These are phyloP conservation scores for Trapa incisa DNA, from an alignment of 345 rosid genomes.

Conservation along the genomic window DNA sequence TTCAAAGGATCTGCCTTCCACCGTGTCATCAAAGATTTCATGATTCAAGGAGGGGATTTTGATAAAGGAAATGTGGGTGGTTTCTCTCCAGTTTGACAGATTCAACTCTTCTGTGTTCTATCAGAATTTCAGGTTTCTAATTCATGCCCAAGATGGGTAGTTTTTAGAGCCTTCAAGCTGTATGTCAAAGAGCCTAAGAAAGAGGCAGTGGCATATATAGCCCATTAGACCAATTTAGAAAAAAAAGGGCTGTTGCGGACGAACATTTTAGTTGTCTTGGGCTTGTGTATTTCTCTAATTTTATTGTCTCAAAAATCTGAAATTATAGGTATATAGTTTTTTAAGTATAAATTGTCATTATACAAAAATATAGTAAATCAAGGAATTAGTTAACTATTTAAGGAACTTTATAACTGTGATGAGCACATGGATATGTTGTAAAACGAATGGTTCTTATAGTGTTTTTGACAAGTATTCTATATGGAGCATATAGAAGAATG, in stretches of 20 bases:
- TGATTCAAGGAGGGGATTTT: constrained; percentile 99
- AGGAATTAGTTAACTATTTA: neutral
- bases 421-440: neutral
- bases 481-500: neutral
- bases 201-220: neutral
- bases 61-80: constrained; percentile 87
- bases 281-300: neutral
- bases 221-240: neutral
- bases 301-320: neutral
- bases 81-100: neutral
- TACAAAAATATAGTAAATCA: neutral
- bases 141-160: neutral
- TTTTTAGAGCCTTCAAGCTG: neutral
- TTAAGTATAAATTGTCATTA: neutral
- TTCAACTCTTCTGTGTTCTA: neutral
- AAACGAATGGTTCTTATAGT: no score
- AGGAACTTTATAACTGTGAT: neutral
- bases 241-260: neutral
- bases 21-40: constrained; percentile 91
- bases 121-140: neutral
- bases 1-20: constrained; percentile 70
- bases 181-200: neutral
- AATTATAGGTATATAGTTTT: neutral
- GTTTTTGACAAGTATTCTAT: no score
- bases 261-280: neutral